Percentiles rank a stretch among this genome's conserved stretches.
Evolutionary conservation across 495 filamentous ascomycete genomes (phyloP).

Genomic region (Sordaria brevicollis): DNA sequence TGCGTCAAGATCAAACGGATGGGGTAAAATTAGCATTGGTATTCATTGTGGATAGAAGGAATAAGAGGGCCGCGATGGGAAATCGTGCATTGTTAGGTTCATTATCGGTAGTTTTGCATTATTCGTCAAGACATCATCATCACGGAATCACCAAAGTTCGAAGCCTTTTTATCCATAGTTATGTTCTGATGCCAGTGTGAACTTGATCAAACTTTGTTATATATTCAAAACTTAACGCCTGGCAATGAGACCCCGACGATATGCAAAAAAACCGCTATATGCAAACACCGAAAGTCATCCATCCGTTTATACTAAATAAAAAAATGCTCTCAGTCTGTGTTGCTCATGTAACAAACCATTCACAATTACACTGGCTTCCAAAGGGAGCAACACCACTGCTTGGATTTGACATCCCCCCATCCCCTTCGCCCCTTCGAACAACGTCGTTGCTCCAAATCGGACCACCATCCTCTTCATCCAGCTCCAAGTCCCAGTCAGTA

Average conservation of each 20-base stretch:
- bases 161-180: too few relatives aligned
- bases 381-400: slow-evolving; percentile 3
- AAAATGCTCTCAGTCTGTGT: not conserved
- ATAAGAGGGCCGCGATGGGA: not conserved
- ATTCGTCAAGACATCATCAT: not conserved
- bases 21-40: not conserved
- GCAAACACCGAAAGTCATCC: too few relatives aligned
- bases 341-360: slow-evolving; percentile 18
- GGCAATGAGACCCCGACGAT: not conserved
- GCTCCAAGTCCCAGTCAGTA: not conserved
- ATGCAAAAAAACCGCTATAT: not conserved
- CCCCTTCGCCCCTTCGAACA: not conserved
- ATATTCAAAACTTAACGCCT: not conserved
- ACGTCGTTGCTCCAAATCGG: not conserved
- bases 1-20: not conserved
- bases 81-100: not conserved
- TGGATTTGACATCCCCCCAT: not conserved
- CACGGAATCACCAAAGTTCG: too few relatives aligned
- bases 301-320: too few relatives aligned
- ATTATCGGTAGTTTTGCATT: not conserved
- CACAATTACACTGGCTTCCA: slow-evolving; percentile 18
- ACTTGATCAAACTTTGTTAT: too few relatives aligned
- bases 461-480: not conserved
- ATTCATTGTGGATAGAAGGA: not conserved
- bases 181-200: too few relatives aligned